These are phyloP conservation scores for Backusella tarrabulga DNA, from an alignment of 192 early-diverging fungal species.

Conservation along the genomic window DNA sequence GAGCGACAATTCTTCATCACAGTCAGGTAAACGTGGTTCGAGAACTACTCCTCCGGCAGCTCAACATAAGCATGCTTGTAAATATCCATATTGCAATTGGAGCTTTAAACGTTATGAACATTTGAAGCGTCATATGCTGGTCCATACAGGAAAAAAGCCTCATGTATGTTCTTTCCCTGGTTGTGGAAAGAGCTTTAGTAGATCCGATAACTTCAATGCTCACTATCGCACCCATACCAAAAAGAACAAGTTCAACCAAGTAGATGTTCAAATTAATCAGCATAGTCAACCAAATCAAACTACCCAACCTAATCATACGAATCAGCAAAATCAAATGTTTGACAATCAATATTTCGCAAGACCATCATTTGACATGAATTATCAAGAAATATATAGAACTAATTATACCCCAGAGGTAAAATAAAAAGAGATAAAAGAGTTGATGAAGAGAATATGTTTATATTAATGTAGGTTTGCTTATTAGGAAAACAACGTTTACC, in stretches of 20 bases:
- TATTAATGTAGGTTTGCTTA: not conserved
- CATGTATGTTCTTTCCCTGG: constrained; percentile 64
- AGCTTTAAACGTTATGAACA: constrained; percentile 82
- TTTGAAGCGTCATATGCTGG: constrained; percentile 75
- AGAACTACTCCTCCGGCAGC: not conserved
- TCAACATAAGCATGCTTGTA: constrained; percentile 43
- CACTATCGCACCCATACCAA: constrained; percentile 73
- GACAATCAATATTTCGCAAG: not conserved
- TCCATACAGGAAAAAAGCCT: constrained; percentile 73
- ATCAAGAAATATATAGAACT: not conserved
- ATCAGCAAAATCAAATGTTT: not conserved
- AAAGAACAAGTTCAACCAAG: constrained; percentile 33
- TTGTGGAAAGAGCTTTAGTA: constrained; percentile 80
- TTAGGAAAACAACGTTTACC: not conserved
- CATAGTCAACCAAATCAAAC: not conserved
- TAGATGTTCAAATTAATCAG: not conserved
- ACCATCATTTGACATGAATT: constrained; percentile 3
- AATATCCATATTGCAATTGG: constrained; percentile 47
- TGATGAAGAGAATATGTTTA: not conserved
- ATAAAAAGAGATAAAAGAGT: not conserved
- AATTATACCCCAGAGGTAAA: constrained; percentile 1
- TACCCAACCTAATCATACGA: not conserved
- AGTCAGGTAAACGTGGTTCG: not conserved
- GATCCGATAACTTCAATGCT: constrained; percentile 77
- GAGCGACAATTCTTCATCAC: not conserved